Base-by-base conservation (phyloP, 768 basidiomycete genomes). In the Podaxis sp. region DNA sequence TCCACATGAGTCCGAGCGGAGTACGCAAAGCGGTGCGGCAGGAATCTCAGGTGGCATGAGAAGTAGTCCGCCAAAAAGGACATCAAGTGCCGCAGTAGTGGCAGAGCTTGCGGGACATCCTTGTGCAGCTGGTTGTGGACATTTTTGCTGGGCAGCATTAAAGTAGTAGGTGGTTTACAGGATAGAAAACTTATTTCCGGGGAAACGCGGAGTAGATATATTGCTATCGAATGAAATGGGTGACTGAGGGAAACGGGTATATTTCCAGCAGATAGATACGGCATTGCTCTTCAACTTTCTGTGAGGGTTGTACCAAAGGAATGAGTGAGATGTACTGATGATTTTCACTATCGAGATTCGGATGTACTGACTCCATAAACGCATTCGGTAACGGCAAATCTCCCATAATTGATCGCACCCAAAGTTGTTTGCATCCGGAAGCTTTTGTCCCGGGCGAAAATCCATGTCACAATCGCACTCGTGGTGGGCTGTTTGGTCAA, bases 51-150 rank as follows among this genome's bases (percentile, higher is more conserved):
- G 30, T 28, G 56, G 36, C 38, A 60, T 41, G 54, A 30, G 63
- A 49, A 62, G 61, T 56, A 41, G 65, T 56, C 37, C 44, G 61
- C 56, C 41, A 64, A 55, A 65, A 68, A 26, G 67, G 66, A 22
- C 58, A n/a, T 33, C 28, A 22, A 50, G 44, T 8, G n/a, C n/a
- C 2, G n/a, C 44, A 17, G 7, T 6, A n/a, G 20, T 62, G 40
- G 60, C 66, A 17, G 73, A 67, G 55, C 69, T 84, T 38, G 70
- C 76, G 12, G 90, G 87, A 2, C 87, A 89, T 70, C 81, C 79
- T 0, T 93, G 92, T 74, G 89, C 90, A 13, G 84, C 90, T 48
- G 92, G 91, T 3, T 94, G 91, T 74, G 91, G 92, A 0, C 92
- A 94, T 75, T 82, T 82, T 66, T 94, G 91, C 67, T 93, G 90